Evolutionary conservation across 495 filamentous ascomycete genomes (phyloP).

Genomic region (Haplographium delicatum): DNA sequence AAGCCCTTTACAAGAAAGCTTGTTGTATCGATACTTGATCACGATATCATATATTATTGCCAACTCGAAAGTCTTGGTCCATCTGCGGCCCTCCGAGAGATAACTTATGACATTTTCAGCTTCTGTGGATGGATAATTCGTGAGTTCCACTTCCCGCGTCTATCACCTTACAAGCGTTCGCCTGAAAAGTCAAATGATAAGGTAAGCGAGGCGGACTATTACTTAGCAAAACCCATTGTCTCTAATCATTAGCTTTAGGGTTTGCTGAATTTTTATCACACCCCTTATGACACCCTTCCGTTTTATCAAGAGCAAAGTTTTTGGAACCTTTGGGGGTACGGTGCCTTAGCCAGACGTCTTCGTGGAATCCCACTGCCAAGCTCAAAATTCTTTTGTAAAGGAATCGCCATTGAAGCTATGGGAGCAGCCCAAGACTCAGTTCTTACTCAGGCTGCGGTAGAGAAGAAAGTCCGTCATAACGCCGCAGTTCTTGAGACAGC

Average conservation of each 20-base stretch:
- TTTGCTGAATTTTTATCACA: conserved; percentile 8
- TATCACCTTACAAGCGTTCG: background rate
- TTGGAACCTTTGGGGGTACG: conserved; percentile 3
- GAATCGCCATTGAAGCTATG: conserved; percentile 7
- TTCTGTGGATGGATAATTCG: background rate
- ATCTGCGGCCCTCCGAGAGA: conserved; percentile 1
- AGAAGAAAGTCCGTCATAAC: conserved; percentile 7
- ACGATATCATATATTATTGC: conserved; percentile 3
- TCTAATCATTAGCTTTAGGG: background rate
- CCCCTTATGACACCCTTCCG: conserved; percentile 9
- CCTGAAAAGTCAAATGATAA: conserved; percentile 1
- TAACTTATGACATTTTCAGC: background rate
- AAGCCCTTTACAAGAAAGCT: conserved; percentile 6
- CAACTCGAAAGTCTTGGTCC: conserved; percentile 10
- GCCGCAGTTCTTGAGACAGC: conserved; percentile 3
- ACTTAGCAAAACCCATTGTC: background rate
- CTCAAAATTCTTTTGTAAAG: background rate
- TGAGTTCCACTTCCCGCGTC: background rate
- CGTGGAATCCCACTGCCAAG: conserved; percentile 2
- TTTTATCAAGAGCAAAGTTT: conserved; percentile 7
- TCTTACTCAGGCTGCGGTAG: conserved; percentile 2
- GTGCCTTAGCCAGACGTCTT: background rate
- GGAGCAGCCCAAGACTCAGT: background rate
- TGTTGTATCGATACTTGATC: conserved; percentile 2
- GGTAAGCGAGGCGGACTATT: background rate